Evolutionary conservation across 176 grass and related monocot species (phyloP), one percentile per base, ranked within the genome.

Genomic region (Lolium multiflorum): DNA sequence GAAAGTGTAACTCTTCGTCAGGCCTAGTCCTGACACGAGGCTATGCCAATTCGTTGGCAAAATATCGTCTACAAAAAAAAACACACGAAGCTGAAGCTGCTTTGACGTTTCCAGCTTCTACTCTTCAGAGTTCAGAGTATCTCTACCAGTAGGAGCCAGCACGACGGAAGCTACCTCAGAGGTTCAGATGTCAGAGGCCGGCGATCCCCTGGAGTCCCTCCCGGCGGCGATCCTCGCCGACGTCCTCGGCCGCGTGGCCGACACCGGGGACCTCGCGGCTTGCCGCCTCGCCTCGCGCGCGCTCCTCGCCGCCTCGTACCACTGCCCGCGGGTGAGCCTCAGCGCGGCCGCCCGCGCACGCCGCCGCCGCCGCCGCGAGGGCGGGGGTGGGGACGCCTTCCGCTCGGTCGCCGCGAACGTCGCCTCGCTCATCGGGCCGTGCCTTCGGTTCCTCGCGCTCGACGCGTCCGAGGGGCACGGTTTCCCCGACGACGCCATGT

Each of bases 201-300:
- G 68, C 49, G 85, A 87, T 56, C 72, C 79, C 38, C 61, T 94
- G 6, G 89, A 92, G 28, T 72, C 54, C 67, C 83, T 94, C 55
- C 82, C 86, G 10, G 72, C 75, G 82, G 78, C 82, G 60, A 68
- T 95, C 46, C 79, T 95, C 59, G 58, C 83, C 84, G 89, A 91
- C 31, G 80, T 94, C 41, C 84, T 97, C 76, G 71, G 66, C 44
- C 82, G 71, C 21, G 64, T 98, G 13, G 82, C 75, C 52, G 91
- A 93, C 83, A 71, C 84, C 47, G 60, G 59, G 38, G 91, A 92
- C 73, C 51, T 98, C 47, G 88, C 85, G 10, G 24, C 83, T 5
- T 93, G 83, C 87, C 91, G 93, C 58, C 93, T 98, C 71, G 81
- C 88, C 66, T 97, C 85, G 62, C 85, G 90, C 10, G 55, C 76